phyloP scores from a whole-genome alignment of 768 basidiomycete species.

The Lepiota brunneoincarnata region DNA sequence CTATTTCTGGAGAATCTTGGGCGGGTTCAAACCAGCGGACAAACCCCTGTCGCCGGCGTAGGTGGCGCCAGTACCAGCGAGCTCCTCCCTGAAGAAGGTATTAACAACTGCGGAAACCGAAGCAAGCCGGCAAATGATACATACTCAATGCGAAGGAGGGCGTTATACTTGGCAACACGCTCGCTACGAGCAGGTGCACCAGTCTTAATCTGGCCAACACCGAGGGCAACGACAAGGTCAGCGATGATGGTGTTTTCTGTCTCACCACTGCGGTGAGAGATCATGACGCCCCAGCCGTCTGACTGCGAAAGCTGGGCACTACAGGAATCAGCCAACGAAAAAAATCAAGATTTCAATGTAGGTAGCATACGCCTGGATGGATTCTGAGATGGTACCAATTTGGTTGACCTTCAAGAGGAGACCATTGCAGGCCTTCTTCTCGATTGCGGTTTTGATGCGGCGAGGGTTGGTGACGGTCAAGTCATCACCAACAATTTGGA shows the following conservation, averaged over 20 bases:
- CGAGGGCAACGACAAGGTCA: slow-evolving; percentile 91
- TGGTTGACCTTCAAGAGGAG: slow-evolving; percentile 99
- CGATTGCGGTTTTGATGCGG: slow-evolving; percentile 97
- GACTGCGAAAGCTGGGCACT: slow-evolving; percentile 95
- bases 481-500: slow-evolving; percentile 96
- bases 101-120: slow-evolving; percentile 5
- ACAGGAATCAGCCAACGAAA: slow-evolving; percentile 4
- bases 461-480: slow-evolving; percentile 96
- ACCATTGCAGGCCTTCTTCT: slow-evolving; percentile 99
- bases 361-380: slow-evolving; percentile 88
- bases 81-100: slow-evolving; percentile 40
- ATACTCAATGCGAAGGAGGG: slow-evolving; percentile 86
- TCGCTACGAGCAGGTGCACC: slow-evolving; percentile 95
- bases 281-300: slow-evolving; percentile 99
- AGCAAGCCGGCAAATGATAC: slow-evolving; percentile 24
- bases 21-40: slow-evolving; percentile 71
- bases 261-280: slow-evolving; percentile 98
- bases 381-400: slow-evolving; percentile 98
- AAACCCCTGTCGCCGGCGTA: slow-evolving; percentile 82
- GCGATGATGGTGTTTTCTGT: slow-evolving; percentile 97
- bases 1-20: slow-evolving; percentile 71
- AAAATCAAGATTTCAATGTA: not conserved
- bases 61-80: slow-evolving; percentile 55
- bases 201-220: slow-evolving; percentile 95
- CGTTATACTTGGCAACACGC: slow-evolving; percentile 95